Evolutionary conservation across 768 basidiomycete genomes (phyloP).

Genomic region (Lactarius vividus): DNA sequence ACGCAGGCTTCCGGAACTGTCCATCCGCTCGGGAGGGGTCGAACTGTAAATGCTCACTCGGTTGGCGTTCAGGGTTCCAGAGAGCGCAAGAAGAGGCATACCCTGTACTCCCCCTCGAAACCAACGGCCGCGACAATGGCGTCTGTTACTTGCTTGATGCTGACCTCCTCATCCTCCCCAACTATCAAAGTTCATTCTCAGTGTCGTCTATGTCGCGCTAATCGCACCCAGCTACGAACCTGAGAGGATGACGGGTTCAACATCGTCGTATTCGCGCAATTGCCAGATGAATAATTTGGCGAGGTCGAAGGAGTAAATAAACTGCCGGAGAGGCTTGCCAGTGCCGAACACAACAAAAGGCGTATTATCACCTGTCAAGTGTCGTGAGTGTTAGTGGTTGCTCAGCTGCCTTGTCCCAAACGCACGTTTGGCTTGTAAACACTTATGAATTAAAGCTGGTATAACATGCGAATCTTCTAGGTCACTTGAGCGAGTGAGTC

Average conservation of each 20-base stretch:
- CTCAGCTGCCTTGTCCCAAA: constrained; percentile 14
- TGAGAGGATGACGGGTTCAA: constrained; percentile 91
- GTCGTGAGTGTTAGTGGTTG: constrained; percentile 7
- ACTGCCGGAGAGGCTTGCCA: constrained; percentile 92
- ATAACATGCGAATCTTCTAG: constrained; percentile 92
- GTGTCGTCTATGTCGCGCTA: not conserved
- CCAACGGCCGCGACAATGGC: constrained; percentile 84
- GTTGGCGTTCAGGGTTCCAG: not conserved
- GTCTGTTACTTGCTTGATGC: constrained; percentile 87
- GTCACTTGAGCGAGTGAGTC: constrained; percentile 49
- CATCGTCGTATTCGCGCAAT: constrained; percentile 85
- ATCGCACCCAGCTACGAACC: constrained; percentile 42
- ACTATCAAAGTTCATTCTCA: constrained; percentile 45
- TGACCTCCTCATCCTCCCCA: constrained; percentile 91
- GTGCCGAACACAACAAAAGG: constrained; percentile 88
- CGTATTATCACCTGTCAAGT: constrained; percentile 63
- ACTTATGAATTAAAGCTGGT: constrained; percentile 90
- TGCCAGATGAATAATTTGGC: constrained; percentile 95
- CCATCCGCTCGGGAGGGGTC: constrained; percentile 85
- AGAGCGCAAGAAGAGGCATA: constrained; percentile 36
- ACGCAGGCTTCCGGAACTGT: constrained; percentile 94
- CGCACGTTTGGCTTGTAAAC: constrained; percentile 85
- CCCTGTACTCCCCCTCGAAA: constrained; percentile 74
- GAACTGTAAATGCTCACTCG: constrained; percentile 49
- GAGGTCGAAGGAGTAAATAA: constrained; percentile 95